Evolutionary conservation across 2,329 filamentous ascomycete genomes (phyloP).

Genomic region (Penicillium sp.): DNA sequence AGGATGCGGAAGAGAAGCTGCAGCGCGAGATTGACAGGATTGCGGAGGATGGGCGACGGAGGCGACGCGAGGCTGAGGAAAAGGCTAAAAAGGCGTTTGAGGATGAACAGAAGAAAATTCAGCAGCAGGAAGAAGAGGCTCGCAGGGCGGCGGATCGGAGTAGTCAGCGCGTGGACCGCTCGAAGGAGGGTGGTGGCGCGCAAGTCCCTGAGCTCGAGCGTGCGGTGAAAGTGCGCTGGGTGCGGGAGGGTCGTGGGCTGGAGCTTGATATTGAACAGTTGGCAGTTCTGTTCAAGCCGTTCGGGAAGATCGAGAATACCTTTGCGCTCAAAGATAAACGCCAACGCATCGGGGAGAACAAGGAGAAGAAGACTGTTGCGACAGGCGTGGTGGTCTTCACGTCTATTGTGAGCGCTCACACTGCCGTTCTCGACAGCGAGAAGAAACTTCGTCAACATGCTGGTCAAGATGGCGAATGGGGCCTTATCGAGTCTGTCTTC

Average conservation of each 20-base stretch:
- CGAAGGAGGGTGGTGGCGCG: conserved; percentile 38
- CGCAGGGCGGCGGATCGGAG: conserved; percentile 36
- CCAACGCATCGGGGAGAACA: conserved; percentile 47
- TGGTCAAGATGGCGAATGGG: conserved; percentile 42
- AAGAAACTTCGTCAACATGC: conserved; percentile 31
- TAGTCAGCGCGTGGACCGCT: conserved; percentile 32
- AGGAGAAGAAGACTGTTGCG: conserved; percentile 51
- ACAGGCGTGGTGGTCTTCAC: conserved; percentile 56
- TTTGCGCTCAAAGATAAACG: conserved; percentile 58
- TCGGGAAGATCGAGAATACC: conserved; percentile 57
- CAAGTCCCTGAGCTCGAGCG: conserved; percentile 55
- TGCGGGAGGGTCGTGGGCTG: conserved; percentile 46
- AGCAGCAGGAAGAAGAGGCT: conserved; percentile 45
- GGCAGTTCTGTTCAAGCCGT: conserved; percentile 48
- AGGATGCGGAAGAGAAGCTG: conserved; percentile 50
- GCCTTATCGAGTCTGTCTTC: conserved; percentile 51
- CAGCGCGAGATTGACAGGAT: conserved; percentile 53
- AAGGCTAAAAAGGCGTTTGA: conserved; percentile 46
- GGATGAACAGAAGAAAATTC: conserved; percentile 36
- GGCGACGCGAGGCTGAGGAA: conserved; percentile 49
- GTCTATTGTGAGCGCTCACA: conserved; percentile 57
- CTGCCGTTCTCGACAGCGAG: conserved; percentile 53
- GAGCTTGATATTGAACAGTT: conserved; percentile 50
- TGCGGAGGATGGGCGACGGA: conserved; percentile 53
- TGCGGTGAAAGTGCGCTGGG: conserved; percentile 57